Conservation (phyloP, 305 asterid genomes). For the Lippia alba region DNA sequence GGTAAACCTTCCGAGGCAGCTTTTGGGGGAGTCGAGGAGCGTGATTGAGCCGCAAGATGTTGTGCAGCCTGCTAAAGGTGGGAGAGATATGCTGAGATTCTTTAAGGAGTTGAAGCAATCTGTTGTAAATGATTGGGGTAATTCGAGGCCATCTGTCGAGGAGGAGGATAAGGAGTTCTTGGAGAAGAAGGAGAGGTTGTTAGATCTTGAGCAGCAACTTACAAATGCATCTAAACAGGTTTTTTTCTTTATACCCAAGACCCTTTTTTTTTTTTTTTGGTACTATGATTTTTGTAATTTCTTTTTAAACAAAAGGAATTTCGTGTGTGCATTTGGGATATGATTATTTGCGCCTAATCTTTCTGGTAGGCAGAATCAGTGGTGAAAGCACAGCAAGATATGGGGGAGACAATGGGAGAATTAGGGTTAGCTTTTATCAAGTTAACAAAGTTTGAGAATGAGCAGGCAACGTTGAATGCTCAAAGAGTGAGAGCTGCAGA, state of each 20-base stretch:
- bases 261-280: constrained; percentile 14
- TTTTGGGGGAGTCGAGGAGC: constrained; percentile 72
- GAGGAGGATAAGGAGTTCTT: constrained; percentile 90
- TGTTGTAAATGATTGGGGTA: constrained; percentile 92
- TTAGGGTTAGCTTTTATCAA: constrained; percentile 84
- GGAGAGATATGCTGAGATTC: constrained; percentile 91
- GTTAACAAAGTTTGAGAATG: constrained; percentile 85
- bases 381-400: constrained; percentile 86
- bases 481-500: constrained; percentile 81
- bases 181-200: constrained; percentile 75
- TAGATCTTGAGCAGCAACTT: constrained; percentile 83
- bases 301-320: neutral
- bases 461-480: constrained; percentile 60
- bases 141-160: constrained; percentile 64
- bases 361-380: constrained; percentile 78
- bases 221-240: constrained; percentile 88
- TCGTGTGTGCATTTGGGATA: constrained; percentile 5
- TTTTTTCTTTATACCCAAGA: neutral
- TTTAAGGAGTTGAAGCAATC: constrained; percentile 95
- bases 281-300: neutral
- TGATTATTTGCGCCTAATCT: constrained; percentile 16
- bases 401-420: constrained; percentile 94
- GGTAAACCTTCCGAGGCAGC: constrained; percentile 83
- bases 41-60: constrained; percentile 86
- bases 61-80: constrained; percentile 88